Conservation (phyloP, 257 asterid species). For the Capsicum chinense region DNA sequence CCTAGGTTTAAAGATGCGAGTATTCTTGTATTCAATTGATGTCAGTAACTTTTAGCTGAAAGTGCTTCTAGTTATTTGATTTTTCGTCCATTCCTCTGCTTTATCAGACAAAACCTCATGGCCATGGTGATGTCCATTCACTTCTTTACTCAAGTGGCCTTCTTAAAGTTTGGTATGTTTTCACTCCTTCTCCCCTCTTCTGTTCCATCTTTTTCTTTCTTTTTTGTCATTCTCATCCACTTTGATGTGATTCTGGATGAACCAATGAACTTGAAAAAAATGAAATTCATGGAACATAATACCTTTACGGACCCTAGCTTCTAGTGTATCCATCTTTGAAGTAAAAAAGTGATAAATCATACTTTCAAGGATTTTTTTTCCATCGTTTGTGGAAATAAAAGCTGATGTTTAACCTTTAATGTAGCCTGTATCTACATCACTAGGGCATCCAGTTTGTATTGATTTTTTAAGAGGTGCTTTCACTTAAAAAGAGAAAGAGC, state of each 20-base stretch:
- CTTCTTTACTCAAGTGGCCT: conserved; percentile 91
- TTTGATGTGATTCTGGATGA: conserved; percentile 7
- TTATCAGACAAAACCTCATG: conserved; percentile 94
- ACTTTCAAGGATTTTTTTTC: background rate
- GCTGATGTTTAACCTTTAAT: background rate
- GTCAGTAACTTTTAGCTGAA: conserved; percentile 22
- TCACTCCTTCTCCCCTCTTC: conserved; percentile 27
- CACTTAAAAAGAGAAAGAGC: background rate
- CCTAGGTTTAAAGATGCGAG: background rate
- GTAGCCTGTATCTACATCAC: background rate
- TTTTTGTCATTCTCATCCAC: conserved; percentile 1
- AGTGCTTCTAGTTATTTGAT: conserved; percentile 16
- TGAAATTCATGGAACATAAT: background rate
- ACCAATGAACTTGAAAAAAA: conserved; percentile 12
- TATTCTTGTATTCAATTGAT: conserved; percentile 8
- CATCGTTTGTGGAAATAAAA: background rate
- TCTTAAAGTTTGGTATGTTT: conserved; percentile 80
- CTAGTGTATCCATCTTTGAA: conserved; percentile 12
- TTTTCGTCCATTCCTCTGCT: conserved; percentile 17
- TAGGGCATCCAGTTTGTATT: conserved; percentile 2
- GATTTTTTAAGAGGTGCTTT: background rate
- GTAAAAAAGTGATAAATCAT: background rate
- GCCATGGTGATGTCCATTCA: conserved; percentile 98
- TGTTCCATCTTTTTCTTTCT: background rate
- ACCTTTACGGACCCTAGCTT: conserved; percentile 4